phyloP scores from a whole-genome alignment of 331 rosid genomes.

The Rosa hybrid region DNA sequence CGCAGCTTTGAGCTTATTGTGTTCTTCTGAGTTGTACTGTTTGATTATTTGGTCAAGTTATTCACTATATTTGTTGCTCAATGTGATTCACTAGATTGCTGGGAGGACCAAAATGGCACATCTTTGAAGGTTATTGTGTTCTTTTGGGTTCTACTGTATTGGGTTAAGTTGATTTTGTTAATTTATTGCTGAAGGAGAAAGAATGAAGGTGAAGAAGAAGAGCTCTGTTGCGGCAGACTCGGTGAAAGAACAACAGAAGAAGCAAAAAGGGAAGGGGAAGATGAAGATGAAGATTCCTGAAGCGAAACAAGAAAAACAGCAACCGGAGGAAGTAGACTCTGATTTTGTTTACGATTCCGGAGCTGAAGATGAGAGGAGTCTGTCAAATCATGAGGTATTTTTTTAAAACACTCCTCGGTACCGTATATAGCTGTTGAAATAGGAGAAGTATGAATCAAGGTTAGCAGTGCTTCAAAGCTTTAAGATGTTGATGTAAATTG shows the following conservation, averaged over 20 bases:
- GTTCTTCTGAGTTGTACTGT: not conserved
- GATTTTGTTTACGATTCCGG: slow-evolving; percentile 17
- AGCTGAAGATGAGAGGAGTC: not conserved
- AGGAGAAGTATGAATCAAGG: too few species aligned
- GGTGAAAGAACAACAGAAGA: not conserved
- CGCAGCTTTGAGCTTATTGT: not conserved
- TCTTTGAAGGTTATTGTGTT: not conserved
- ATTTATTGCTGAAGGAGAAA: not conserved
- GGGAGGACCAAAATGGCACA: not conserved
- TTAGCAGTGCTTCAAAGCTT: not conserved
- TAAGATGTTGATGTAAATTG: not conserved
- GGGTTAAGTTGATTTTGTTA: not conserved
- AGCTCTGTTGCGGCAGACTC: not conserved
- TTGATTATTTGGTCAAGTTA: not conserved
- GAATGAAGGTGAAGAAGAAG: not conserved
- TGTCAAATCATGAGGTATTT: not conserved
- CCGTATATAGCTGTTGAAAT: too few species aligned
- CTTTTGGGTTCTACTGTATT: not conserved
- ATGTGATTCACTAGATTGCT: not conserved
- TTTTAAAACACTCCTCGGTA: too few species aligned
- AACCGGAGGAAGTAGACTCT: slow-evolving; percentile 18
- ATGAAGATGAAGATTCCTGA: not conserved
- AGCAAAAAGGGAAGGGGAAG: not conserved
- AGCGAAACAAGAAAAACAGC: not conserved
- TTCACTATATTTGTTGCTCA: too few species aligned